Conservation (phyloP, 306 rosid species). For the Castanopsis chinensis region DNA sequence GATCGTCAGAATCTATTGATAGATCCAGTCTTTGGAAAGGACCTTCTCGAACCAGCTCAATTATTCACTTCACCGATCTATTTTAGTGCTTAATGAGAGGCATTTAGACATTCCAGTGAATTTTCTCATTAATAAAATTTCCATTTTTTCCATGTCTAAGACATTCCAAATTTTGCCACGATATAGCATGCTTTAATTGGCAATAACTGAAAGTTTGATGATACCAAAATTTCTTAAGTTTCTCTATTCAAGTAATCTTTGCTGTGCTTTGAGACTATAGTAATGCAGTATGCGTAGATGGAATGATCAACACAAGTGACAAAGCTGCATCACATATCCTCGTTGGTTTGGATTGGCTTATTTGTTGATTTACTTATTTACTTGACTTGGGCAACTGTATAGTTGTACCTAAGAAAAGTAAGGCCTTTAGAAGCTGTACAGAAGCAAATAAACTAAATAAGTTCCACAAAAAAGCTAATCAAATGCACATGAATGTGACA, state of each 20-base stretch:
- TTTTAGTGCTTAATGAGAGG: not conserved
- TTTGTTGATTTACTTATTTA: too few species aligned
- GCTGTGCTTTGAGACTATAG: not conserved
- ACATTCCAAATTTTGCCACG: not conserved
- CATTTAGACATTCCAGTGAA: not conserved
- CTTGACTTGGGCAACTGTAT: too few species aligned
- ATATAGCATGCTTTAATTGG: not conserved
- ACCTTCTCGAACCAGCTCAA: not conserved
- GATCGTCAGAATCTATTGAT: slow-evolving; percentile 23
- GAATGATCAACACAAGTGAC: not conserved
- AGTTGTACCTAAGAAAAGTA: too few species aligned
- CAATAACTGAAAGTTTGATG: not conserved
- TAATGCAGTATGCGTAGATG: not conserved
- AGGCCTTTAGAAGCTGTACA: too few species aligned
- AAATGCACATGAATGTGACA: too few species aligned
- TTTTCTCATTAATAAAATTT: not conserved
- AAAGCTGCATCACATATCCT: not conserved
- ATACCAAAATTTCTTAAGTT: not conserved
- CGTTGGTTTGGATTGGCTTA: too few species aligned
- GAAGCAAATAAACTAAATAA: too few species aligned
- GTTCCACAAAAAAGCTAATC: too few species aligned
- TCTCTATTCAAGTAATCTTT: not conserved
- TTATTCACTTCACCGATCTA: not conserved
- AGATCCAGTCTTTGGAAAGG: slow-evolving; percentile 5
- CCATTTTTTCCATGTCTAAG: not conserved